phyloP scores from a whole-genome alignment of 352 stramenopile genomes.

The Phytophthora hybrid region DNA sequence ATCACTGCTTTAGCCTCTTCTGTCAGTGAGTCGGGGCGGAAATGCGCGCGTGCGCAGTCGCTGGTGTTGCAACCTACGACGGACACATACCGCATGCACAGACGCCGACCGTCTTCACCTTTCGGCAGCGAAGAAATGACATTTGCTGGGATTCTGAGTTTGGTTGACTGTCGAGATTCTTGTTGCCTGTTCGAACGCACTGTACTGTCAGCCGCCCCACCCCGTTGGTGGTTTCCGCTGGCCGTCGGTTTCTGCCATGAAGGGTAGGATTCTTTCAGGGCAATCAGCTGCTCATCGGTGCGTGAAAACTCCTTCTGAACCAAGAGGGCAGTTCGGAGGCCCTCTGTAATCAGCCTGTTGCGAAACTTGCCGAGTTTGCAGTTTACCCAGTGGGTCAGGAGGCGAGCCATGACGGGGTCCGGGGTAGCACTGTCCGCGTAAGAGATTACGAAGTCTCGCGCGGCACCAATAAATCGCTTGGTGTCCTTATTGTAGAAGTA shows the following conservation, averaged over 20 bases:
- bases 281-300: no score
- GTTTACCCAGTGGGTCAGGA: constrained; percentile 18
- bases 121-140: constrained; percentile 1
- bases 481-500: constrained; percentile 28
- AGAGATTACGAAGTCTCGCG: constrained; percentile 6
- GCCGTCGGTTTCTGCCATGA: no score
- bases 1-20: constrained; percentile 13
- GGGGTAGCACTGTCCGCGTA: neutral
- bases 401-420: constrained; percentile 1
- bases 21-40: neutral
- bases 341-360: no score
- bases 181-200: no score
- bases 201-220: no score
- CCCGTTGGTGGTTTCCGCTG: no score
- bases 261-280: no score
- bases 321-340: no score
- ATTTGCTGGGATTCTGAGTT: constrained; percentile 5
- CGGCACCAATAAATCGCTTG: constrained; percentile 8
- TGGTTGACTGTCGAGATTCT: no score
- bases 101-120: neutral
- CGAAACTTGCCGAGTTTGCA: no score
- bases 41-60: constrained; percentile 6
- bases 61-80: neutral
- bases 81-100: constrained; percentile 9
- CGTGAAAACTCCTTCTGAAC: no score